Percentiles rank a stretch among this genome's conserved stretches.
These are phyloP conservation scores for Solanum habrochaites DNA, from an alignment of 257 asterid genomes.

Conservation along the genomic window DNA sequence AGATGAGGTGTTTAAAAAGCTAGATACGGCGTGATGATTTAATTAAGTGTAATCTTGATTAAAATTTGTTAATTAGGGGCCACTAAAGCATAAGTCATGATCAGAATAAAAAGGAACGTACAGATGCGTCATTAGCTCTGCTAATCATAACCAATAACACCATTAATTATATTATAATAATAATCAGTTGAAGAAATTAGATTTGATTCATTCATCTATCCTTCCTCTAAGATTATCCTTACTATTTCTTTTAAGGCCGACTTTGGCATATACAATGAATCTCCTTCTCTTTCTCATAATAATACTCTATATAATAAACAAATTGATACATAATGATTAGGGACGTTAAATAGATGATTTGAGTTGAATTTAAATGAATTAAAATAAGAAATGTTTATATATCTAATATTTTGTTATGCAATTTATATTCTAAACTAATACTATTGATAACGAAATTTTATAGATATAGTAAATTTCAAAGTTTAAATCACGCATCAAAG, in stretches of 20 bases:
- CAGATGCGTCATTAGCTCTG: neutral
- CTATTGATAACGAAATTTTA: no score
- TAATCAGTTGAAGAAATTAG: neutral
- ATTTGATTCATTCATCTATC: neutral
- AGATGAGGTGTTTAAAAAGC: neutral
- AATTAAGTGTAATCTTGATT: neutral
- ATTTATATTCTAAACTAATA: no score
- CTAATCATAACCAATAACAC: conserved; percentile 11
- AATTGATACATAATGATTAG: neutral
- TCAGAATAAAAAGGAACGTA: neutral
- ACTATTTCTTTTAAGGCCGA: neutral
- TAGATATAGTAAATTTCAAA: no score
- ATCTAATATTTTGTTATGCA: no score
- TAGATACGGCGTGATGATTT: neutral
- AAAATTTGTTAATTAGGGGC: neutral
- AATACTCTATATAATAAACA: neutral
- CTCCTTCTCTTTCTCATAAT: neutral
- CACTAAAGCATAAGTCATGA: neutral
- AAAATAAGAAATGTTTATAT: no score
- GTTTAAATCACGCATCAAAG: no score
- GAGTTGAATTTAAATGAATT: neutral
- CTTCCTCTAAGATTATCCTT: neutral
- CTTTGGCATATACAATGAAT: neutral
- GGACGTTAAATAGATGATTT: neutral
- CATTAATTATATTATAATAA: neutral